phyloP scores from a whole-genome alignment of 1,284 basidiomycete genomes.

The Microbotryomycetes sp. region DNA sequence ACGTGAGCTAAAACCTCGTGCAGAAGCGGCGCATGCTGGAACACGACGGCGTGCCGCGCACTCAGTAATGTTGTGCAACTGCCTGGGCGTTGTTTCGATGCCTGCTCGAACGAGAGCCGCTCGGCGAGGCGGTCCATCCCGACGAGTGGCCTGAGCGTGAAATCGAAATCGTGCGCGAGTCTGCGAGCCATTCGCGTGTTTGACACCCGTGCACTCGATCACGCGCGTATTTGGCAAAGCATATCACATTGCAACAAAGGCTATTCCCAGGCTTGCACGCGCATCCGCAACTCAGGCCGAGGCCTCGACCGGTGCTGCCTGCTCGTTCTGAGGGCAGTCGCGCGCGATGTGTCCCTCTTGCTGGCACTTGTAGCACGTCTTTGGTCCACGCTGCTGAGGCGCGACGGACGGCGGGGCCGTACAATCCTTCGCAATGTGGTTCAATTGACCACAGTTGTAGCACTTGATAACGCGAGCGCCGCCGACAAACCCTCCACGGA shows the following conservation, averaged over 20 bases:
- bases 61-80: no score
- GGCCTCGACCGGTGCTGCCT: not conserved
- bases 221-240: no score
- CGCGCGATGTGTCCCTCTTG: slow-evolving; percentile 65
- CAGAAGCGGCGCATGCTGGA: not conserved
- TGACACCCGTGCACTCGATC: no score
- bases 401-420: slow-evolving; percentile 60
- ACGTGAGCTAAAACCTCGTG: not conserved
- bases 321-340: slow-evolving; percentile 23
- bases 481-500: slow-evolving; percentile 37
- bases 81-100: no score
- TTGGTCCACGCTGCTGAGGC: slow-evolving; percentile 54
- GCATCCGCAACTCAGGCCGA: no score
- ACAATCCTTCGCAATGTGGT: slow-evolving; percentile 76
- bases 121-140: no score
- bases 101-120: no score
- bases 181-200: not conserved
- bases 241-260: no score
- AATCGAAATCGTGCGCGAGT: not conserved
- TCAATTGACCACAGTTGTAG: slow-evolving; percentile 70
- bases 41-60: not conserved
- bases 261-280: no score
- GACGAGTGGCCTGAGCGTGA: no score
- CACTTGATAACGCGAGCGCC: slow-evolving; percentile 57
- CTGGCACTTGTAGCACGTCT: slow-evolving; percentile 78